phyloP scores from a whole-genome alignment of 495 filamentous ascomycete species.

The Corynascus novoguineensis region DNA sequence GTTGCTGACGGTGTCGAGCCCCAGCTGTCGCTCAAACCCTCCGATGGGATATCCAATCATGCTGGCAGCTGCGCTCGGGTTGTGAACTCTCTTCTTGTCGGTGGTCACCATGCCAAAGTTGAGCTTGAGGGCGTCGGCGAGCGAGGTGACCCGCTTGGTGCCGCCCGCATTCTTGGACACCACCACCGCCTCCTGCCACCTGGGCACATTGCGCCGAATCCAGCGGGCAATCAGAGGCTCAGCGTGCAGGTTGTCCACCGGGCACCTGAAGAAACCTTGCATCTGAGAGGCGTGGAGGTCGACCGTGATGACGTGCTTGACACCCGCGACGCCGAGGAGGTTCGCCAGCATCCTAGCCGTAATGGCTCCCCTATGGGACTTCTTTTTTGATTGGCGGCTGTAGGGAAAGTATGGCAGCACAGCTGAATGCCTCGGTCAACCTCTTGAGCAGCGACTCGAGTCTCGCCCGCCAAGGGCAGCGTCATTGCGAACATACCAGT shows the following conservation, averaged over 20 bases:
- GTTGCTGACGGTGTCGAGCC: conserved; percentile 25
- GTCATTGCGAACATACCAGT: conserved; percentile 58
- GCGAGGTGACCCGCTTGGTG: conserved; percentile 92
- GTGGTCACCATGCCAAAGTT: conserved; percentile 98
- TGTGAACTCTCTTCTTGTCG: conserved; percentile 64
- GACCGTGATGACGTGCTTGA: conserved; percentile 95
- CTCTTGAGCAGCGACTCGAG: background rate
- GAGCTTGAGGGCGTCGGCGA: conserved; percentile 92
- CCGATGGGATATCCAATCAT: conserved; percentile 53
- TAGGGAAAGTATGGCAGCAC: conserved; percentile 99
- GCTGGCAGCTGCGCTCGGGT: conserved; percentile 61
- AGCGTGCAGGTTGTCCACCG: conserved; percentile 94
- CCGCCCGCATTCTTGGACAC: conserved; percentile 98
- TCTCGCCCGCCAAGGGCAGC: background rate
- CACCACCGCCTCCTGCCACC: conserved; percentile 88
- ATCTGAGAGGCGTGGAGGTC: conserved; percentile 96
- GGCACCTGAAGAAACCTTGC: conserved; percentile 98
- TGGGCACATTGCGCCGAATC: conserved; percentile 80
- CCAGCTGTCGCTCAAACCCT: conserved; percentile 36
- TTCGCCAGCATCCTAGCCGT: conserved; percentile 97
- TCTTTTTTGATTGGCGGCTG: conserved; percentile 98
- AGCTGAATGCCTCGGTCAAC: conserved; percentile 47
- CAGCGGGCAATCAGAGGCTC: conserved; percentile 94
- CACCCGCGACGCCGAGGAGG: conserved; percentile 82
- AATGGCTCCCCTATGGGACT: conserved; percentile 92